These are phyloP conservation scores for Starmera pachycereana DNA, from an alignment of 805 yeast genomes.

Conservation along the genomic window DNA sequence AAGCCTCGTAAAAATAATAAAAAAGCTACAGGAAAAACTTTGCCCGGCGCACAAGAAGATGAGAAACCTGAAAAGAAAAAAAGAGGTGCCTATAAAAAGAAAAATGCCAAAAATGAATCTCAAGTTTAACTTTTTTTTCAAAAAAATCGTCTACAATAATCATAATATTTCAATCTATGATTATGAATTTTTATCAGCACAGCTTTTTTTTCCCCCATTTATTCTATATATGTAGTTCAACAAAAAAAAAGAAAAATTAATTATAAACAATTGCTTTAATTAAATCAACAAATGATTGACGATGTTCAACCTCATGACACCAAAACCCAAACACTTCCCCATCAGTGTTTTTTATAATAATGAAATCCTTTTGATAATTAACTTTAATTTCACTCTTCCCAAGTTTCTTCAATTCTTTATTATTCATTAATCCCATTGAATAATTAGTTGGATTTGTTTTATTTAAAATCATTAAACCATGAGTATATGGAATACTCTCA, in stretches of 20 bases:
- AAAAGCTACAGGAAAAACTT: conserved; percentile 14
- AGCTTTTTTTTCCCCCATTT: too few species aligned
- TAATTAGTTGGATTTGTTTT: conserved; percentile 61
- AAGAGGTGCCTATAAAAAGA: conserved; percentile 19
- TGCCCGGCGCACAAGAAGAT: conserved; percentile 11
- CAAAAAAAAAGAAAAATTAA: too few species aligned
- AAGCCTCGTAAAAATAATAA: conserved; percentile 8
- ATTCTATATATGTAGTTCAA: too few species aligned
- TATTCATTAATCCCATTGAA: conserved; percentile 57
- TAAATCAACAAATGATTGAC: conserved; percentile 45
- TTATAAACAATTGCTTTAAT: conserved; percentile 17
- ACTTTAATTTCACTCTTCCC: conserved; percentile 43
- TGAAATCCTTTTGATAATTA: conserved; percentile 58
- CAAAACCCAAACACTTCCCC: conserved; percentile 73
- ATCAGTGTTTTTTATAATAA: conserved; percentile 55
- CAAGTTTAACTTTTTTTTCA: too few species aligned
- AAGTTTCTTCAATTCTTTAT: conserved; percentile 29
- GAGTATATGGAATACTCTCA: conserved; percentile 32
- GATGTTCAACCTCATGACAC: conserved; percentile 62
- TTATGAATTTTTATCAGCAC: too few species aligned
- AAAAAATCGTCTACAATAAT: too few species aligned
- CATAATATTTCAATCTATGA: too few species aligned
- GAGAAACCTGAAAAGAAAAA: conserved; percentile 13
- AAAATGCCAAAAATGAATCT: conserved; percentile 1
- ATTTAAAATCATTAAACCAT: conserved; percentile 62